Base-by-base conservation (phyloP, 2,329 filamentous ascomycete genomes). In the Aspergillus versicolor region DNA sequence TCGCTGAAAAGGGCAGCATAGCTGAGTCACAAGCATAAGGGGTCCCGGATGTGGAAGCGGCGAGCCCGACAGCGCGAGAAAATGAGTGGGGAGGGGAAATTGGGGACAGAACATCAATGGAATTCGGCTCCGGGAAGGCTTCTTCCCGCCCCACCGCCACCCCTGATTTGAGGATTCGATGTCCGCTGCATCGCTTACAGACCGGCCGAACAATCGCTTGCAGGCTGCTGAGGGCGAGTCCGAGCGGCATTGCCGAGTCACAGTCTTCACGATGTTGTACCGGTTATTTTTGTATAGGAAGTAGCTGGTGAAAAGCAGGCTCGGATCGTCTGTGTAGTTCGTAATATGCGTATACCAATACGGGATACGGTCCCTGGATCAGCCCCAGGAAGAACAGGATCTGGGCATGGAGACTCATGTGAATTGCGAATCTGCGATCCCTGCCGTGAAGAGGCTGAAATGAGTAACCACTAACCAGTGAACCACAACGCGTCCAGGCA, bases 121-220 rank as follows among this genome's bases (percentile, higher is more conserved):
- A 27, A 46, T 47, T 52, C 52, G 56, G 61, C 51, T 8, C 42
- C 57, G 61, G 63, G 61, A 65, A 61, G 51, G 44, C 54, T 49
- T 27, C 49, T 32, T 62, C 51, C 63, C 63, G 63, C 59, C 61
- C 61, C 63, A 60, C 63, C 12, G 15, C 43, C 51, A 40, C 43
- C 51, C 51, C 51, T 52, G 42, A 21, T 30, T 30, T 30, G 27
- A 30, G 27, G 27, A 30, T 4, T 30, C 9, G 0, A 30, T 30
- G 27, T 3, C 27, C 9, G 9, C 4, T 30, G 27, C 27, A 30
- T 30, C 27, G 27, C 27, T 30, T 30, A 9, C 27, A 30, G 9
- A 21, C 21, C 21, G 21, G 4, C 21, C 21, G 21, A 30, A 30
- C 9, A 9, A 30, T 30, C 27, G 27, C 27, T 30, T 30, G 3